Evolutionary conservation across 1,139 yeast genomes (phyloP).

Genomic region (Saccharomyces pastorianus): DNA sequence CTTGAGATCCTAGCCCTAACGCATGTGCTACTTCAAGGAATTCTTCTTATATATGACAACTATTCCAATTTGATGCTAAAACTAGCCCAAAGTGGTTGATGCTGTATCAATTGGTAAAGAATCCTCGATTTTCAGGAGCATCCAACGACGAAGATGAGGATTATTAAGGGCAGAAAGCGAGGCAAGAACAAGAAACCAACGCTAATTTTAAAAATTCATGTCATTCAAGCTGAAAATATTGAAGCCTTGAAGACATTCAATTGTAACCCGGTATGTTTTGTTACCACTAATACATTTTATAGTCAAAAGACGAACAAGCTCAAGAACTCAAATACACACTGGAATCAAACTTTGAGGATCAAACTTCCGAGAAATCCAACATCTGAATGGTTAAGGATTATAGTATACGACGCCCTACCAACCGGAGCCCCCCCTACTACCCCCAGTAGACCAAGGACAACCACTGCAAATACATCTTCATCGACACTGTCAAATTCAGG

Average conservation of each 20-base stretch:
- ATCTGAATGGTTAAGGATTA: constrained; percentile 24
- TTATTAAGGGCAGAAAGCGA: constrained; percentile 15
- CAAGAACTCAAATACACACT: constrained; percentile 17
- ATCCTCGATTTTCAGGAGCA: neutral
- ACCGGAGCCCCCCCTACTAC: neutral
- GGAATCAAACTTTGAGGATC: constrained; percentile 25
- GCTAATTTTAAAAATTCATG: constrained; percentile 19
- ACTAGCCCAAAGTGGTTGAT: neutral
- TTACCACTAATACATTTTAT: constrained; percentile 23
- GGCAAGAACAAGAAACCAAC: constrained; percentile 10
- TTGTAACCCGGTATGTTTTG: constrained; percentile 27
- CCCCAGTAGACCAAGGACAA: neutral
- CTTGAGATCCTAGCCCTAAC: neutral
- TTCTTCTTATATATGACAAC: neutral
- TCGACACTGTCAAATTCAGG: neutral
- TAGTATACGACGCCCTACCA: constrained; percentile 24
- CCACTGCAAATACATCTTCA: neutral
- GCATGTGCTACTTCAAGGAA: neutral
- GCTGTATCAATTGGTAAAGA: neutral
- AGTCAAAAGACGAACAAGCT: constrained; percentile 20
- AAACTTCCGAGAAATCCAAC: constrained; percentile 23
- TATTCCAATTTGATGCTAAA: neutral
- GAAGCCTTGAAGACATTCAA: constrained; percentile 21
- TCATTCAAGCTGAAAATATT: constrained; percentile 19
- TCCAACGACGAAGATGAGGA: constrained; percentile 10